These are phyloP conservation scores for Saprolegnia parasitica DNA, from an alignment of 352 stramenopile species.

Conservation along the genomic window DNA sequence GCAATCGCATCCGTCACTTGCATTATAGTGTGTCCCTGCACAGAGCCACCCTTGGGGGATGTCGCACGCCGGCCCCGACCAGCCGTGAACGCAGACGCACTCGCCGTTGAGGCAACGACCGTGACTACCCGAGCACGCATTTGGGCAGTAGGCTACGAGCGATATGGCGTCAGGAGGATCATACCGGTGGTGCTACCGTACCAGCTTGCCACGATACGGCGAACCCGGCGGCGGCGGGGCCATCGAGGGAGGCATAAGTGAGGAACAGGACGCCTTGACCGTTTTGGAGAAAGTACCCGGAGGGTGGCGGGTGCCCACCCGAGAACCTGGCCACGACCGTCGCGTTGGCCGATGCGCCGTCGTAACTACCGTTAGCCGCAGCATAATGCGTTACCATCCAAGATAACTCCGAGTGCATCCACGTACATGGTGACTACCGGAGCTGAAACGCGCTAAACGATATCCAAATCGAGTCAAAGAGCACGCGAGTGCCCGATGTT, in stretches of 20 bases:
- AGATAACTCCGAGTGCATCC: too few relatives aligned
- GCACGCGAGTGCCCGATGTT: background rate
- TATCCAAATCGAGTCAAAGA: slow-evolving; percentile 25
- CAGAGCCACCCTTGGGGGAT: slow-evolving; percentile 27
- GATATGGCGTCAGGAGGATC: too few relatives aligned
- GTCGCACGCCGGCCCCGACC: slow-evolving; percentile 22
- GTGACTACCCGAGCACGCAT: background rate
- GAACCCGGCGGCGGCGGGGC: background rate
- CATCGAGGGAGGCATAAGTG: slow-evolving; percentile 2
- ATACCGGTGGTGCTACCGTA: too few relatives aligned
- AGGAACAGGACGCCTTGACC: background rate
- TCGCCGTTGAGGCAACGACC: background rate
- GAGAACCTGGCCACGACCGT: slow-evolving; percentile 4
- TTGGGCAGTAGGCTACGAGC: slow-evolving; percentile 19
- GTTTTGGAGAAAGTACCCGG: background rate
- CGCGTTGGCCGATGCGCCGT: slow-evolving; percentile 1
- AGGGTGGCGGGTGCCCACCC: background rate
- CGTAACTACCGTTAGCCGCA: slow-evolving; percentile 23
- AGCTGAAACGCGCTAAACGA: background rate
- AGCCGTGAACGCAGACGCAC: slow-evolving; percentile 18
- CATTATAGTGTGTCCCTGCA: slow-evolving; percentile 7
- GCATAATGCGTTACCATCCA: background rate
- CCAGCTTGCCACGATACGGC: background rate
- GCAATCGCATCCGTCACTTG: slow-evolving; percentile 24
- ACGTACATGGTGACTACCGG: slow-evolving; percentile 13